These are phyloP conservation scores for Chamaecyparis obtusa DNA, from an alignment of 75 land plant genomes.

Conservation along the genomic window DNA sequence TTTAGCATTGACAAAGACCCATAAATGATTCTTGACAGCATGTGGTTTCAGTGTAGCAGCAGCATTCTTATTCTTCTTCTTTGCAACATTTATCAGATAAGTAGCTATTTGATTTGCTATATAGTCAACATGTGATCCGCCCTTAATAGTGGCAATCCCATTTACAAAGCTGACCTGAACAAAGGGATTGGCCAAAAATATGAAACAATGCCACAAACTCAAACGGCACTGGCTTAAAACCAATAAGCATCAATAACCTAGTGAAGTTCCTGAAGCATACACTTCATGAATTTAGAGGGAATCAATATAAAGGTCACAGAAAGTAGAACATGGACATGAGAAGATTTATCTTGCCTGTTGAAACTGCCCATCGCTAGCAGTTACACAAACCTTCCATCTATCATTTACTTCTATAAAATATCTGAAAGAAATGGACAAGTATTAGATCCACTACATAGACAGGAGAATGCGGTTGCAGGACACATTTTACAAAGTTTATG, in stretches of 20 bases:
- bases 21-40: conserved; percentile 15
- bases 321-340: neutral
- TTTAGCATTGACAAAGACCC: conserved; percentile 24
- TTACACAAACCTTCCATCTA: conserved; percentile 19
- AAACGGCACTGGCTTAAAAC: neutral
- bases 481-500: too few relatives aligned
- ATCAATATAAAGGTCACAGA: neutral
- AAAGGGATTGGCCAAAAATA: neutral
- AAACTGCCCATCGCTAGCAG: conserved; percentile 17
- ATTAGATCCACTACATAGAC: neutral
- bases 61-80: conserved; percentile 92
- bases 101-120: conserved; percentile 79
- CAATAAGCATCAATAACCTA: neutral
- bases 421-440: neutral
- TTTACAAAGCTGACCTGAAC: conserved; percentile 21
- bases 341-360: conserved; percentile 13
- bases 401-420: conserved; percentile 14
- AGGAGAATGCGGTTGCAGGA: neutral
- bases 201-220: neutral
- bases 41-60: conserved; percentile 16
- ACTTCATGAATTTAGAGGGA: too few relatives aligned
- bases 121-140: conserved; percentile 28
- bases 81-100: conserved; percentile 58
- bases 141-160: conserved; percentile 19
- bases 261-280: neutral